These are phyloP conservation scores for Eucalyptus viminalis DNA, from an alignment of 345 rosid species.

Conservation along the genomic window DNA sequence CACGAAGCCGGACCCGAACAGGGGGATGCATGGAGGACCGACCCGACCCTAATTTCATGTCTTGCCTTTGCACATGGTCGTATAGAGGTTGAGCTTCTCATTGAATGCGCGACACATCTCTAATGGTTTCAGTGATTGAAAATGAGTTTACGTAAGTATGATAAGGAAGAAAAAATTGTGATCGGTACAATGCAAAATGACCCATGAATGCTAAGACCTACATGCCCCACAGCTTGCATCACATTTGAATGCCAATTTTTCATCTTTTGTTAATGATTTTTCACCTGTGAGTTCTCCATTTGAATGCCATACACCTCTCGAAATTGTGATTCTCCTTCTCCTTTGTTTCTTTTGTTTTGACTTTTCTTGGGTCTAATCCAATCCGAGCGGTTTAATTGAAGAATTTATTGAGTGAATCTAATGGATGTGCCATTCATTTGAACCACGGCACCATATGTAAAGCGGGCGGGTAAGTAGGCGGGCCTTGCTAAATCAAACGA, in stretches of 20 bases:
- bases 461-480: neutral
- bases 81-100: neutral
- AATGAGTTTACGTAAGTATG: neutral
- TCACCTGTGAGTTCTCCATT: neutral
- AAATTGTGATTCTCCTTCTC: neutral
- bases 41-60: neutral
- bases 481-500: neutral
- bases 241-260: neutral
- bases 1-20: neutral
- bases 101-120: neutral
- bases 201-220: neutral
- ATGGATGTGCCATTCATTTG: neutral
- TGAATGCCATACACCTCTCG: neutral
- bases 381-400: neutral
- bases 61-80: neutral
- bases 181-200: too few relatives aligned
- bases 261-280: neutral
- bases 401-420: neutral
- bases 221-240: neutral
- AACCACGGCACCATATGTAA: accelerated
- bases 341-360: neutral
- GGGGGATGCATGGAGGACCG: neutral
- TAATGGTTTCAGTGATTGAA: neutral
- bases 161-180: neutral
- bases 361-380: accelerated